These are phyloP conservation scores for Pleurotus eryngii DNA, from an alignment of 768 basidiomycete genomes.

Conservation along the genomic window DNA sequence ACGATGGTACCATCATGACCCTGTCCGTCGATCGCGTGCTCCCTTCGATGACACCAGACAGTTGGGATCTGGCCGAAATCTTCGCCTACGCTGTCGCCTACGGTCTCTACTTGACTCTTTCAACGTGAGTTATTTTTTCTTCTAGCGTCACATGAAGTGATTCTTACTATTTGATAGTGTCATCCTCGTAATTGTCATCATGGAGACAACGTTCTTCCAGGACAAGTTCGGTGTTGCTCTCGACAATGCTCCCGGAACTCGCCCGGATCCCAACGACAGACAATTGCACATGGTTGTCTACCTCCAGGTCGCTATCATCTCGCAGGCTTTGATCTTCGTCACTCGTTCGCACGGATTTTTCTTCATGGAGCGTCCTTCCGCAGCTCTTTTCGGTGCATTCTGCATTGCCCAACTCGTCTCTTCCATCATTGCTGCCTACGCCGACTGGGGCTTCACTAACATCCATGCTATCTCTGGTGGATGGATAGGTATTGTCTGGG, in stretches of 20 bases:
- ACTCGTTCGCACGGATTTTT: slow-evolving; percentile 93
- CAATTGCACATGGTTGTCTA: slow-evolving; percentile 88
- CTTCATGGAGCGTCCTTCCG: slow-evolving; percentile 95
- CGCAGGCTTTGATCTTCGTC: slow-evolving; percentile 95
- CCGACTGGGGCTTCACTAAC: slow-evolving; percentile 90
- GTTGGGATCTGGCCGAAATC: slow-evolving; percentile 95
- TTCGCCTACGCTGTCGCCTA: slow-evolving; percentile 95
- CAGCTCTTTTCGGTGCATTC: slow-evolving; percentile 88
- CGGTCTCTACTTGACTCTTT: slow-evolving; percentile 88
- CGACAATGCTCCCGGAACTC: slow-evolving; percentile 19
- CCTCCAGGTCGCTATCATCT: slow-evolving; percentile 98
- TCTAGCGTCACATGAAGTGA: slow-evolving; percentile 4
- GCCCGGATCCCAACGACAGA: slow-evolving; percentile 56
- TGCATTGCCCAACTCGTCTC: slow-evolving; percentile 91
- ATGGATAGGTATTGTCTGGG: slow-evolving; percentile 98
- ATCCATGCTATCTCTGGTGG: slow-evolving; percentile 79
- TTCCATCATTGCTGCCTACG: slow-evolving; percentile 93
- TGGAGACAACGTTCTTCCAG: slow-evolving; percentile 89
- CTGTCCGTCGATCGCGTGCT: slow-evolving; percentile 93
- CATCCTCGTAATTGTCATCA: slow-evolving; percentile 77
- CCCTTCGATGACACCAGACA: slow-evolving; percentile 89
- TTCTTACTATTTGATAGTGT: slow-evolving; percentile 40
- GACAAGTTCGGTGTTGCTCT: slow-evolving; percentile 76
- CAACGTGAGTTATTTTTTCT: slow-evolving; percentile 67
- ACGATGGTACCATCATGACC: slow-evolving; percentile 99